These are phyloP conservation scores for Monilinia fructigena DNA, from an alignment of 2,329 filamentous ascomycete genomes.

Conservation along the genomic window DNA sequence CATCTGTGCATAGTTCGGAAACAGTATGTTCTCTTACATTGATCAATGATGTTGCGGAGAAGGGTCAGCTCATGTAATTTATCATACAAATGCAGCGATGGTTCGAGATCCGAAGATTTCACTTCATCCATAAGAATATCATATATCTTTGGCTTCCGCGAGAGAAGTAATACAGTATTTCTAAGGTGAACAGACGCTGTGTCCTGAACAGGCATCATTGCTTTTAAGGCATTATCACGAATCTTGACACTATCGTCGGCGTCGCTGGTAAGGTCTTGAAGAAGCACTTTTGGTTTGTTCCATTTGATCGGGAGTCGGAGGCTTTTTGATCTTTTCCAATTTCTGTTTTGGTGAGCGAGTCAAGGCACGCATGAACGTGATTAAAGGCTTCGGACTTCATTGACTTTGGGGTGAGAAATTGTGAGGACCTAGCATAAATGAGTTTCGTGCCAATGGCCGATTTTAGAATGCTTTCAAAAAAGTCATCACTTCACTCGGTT, in stretches of 20 bases:
- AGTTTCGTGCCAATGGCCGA: no score
- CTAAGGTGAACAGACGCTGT: conserved; percentile 11
- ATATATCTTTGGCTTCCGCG: background rate
- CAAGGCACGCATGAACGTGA: no score
- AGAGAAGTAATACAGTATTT: conserved; percentile 14
- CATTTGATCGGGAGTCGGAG: background rate
- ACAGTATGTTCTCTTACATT: background rate
- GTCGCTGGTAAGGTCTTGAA: conserved; percentile 1
- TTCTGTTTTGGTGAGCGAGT: no score
- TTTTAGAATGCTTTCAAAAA: no score
- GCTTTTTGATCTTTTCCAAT: no score
- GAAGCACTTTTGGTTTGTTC: background rate
- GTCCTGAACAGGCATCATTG: conserved; percentile 8
- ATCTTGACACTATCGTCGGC: background rate
- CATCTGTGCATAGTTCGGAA: background rate
- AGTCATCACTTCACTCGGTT: no score
- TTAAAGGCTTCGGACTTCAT: no score
- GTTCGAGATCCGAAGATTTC: background rate
- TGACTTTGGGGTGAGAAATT: no score
- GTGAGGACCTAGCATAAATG: no score
- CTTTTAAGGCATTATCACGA: background rate
- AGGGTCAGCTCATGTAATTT: background rate
- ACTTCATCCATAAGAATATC: conserved; percentile 2
- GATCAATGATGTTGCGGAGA: background rate
- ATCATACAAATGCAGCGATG: background rate